Base-by-base conservation (phyloP, 202 grass and related monocot species). In the Thinopyrum obtusiflorum region DNA sequence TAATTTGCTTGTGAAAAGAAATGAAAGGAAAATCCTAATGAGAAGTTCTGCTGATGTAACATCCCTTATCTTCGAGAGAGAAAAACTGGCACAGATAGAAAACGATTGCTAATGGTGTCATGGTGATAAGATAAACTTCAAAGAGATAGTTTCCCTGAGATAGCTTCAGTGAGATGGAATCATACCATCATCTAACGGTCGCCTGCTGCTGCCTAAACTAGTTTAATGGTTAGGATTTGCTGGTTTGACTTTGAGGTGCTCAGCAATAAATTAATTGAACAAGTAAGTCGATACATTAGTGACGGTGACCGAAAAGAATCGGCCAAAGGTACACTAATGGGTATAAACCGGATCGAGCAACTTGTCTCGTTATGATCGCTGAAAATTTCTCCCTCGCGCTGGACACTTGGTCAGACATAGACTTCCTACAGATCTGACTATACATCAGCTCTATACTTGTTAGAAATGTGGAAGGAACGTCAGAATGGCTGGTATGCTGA, bases 181-280 rank as follows among this genome's bases (percentile, higher is more conserved):
- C 49, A 36, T 28, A 31, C 17, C 40, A 40, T 8, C 59, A 46
- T 5, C 8, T 26, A 20, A 55, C 78, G 5, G 51, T 4, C 49
- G 17, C 64, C 36, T 76, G 33, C 29, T 20, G 40, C 67, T 83
- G 28, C 6, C 5, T 29, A 13, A 44, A 37, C 47, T 76, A 53
- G 78, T 68, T 86, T 79, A 75, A 86, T 86, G 42, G 73, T 10
- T 1, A 14, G n/a, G 68, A 9, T 57, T 57, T 72, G 20, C 71
- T 11, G 42, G 13, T 62, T 73, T 88, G 83, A 91, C 79, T 84
- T 87, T 71, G 4, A 11, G 83, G 70, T 32, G 47, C 82, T 62
- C 49, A 69, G 37, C n/a, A 70, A 40, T 33, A 29, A 82, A 77
- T 63, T 9, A n/a, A 77, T 63, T 9, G 15, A 51, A 61, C 21